A percentile compares a stretch with the other conserved stretches of the same genome.
Evolutionary conservation across 1,284 basidiomycete genomes (phyloP).

Genomic region (Tetrapyrgos nigripes): DNA sequence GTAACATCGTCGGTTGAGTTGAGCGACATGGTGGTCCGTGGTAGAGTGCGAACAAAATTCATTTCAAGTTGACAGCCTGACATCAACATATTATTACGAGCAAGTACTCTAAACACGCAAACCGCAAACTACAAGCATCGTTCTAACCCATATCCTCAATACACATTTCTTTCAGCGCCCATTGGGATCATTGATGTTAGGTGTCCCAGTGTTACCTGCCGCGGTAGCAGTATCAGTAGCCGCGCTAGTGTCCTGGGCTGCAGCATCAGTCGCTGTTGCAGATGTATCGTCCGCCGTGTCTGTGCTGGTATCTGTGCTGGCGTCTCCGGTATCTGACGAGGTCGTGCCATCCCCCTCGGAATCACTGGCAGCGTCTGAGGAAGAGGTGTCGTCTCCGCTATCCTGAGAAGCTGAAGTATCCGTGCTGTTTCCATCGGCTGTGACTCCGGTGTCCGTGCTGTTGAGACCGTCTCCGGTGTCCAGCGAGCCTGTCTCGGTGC

Average conservation of each 20-base stretch:
- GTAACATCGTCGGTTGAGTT: background rate
- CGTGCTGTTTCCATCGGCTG: background rate
- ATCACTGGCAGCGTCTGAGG: background rate
- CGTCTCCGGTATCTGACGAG: background rate
- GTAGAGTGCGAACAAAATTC: background rate
- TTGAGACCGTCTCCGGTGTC: background rate
- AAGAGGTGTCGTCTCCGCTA: background rate
- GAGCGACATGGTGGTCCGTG: background rate
- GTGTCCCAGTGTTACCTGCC: background rate
- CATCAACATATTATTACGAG: background rate
- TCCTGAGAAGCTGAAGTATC: background rate
- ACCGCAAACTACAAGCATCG: background rate
- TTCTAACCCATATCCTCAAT: background rate
- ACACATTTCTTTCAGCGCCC: constrained; percentile 3
- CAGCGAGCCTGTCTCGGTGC: too few relatives aligned
- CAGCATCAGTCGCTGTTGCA: background rate
- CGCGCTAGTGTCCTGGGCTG: background rate
- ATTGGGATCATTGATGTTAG: constrained; percentile 17
- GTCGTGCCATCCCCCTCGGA: background rate
- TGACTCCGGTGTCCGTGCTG: too few relatives aligned
- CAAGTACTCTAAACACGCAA: background rate
- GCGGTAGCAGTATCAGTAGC: background rate
- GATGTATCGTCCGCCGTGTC: background rate
- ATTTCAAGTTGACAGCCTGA: background rate
- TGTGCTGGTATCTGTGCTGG: background rate